phyloP scores from a whole-genome alignment of 2,329 filamentous ascomycete species.

The Ascochyta pisi region DNA sequence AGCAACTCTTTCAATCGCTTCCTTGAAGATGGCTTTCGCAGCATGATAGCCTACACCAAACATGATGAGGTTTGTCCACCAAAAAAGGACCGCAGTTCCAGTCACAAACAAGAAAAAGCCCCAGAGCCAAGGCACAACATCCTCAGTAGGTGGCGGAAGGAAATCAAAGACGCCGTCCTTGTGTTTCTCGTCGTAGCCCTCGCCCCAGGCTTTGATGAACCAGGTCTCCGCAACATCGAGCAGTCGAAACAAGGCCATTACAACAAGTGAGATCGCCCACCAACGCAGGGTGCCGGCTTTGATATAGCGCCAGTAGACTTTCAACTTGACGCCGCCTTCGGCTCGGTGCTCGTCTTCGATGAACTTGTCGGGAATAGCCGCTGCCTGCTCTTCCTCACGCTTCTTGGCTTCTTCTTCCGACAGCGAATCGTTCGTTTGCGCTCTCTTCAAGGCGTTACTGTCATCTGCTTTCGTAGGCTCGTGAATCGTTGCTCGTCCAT shows the following conservation, averaged over 20 bases:
- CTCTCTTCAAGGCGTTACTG: constrained; percentile 50
- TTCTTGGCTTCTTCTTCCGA: constrained; percentile 48
- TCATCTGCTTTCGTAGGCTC: constrained; percentile 55
- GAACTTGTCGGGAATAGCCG: constrained; percentile 73
- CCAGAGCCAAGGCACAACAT: constrained; percentile 77
- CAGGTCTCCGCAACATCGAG: constrained; percentile 73
- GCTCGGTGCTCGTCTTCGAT: constrained; percentile 78
- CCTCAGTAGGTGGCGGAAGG: constrained; percentile 69
- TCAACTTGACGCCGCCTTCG: constrained; percentile 75
- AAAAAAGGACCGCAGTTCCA: constrained; percentile 50
- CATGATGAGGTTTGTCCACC: constrained; percentile 70
- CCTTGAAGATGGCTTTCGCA: constrained; percentile 75
- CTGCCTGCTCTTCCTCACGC: constrained; percentile 50
- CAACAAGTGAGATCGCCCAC: constrained; percentile 71
- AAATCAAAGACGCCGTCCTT: constrained; percentile 47
- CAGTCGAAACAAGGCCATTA: constrained; percentile 69
- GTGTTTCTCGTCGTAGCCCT: constrained; percentile 65
- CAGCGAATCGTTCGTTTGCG: constrained; percentile 46
- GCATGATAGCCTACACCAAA: constrained; percentile 81
- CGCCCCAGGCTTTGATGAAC: constrained; percentile 88
- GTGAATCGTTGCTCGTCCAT: constrained; percentile 60
- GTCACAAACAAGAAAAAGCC: constrained; percentile 69
- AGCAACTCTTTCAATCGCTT: constrained; percentile 75
- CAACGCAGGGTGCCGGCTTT: constrained; percentile 77
- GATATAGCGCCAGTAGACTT: constrained; percentile 85